phyloP scores from a whole-genome alignment of 2,329 filamentous ascomycete species.

The Ophiosphaerella korrae region DNA sequence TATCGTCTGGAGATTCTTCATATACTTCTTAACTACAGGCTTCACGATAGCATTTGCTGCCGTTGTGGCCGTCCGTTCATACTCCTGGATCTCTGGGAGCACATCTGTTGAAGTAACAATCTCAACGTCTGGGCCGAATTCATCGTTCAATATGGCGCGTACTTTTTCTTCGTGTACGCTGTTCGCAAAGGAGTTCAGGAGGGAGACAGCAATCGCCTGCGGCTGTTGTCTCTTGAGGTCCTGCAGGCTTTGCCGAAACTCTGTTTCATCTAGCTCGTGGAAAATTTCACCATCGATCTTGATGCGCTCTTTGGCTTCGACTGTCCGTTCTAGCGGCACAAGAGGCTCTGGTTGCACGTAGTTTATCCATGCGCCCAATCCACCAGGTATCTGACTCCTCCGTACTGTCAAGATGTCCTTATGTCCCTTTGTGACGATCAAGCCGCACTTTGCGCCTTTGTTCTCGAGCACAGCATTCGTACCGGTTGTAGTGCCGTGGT shows the following conservation, averaged over 20 bases:
- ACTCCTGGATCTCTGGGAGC: conserved; percentile 55
- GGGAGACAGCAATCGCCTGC: conserved; percentile 54
- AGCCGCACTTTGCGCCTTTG: conserved; percentile 55
- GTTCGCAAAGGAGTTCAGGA: conserved; percentile 56
- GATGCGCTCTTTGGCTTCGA: conserved; percentile 54
- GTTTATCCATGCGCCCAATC: conserved; percentile 57
- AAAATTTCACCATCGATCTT: conserved; percentile 51
- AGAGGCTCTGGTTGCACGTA: conserved; percentile 55
- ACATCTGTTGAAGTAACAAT: conserved; percentile 55
- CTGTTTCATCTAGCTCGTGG: conserved; percentile 46
- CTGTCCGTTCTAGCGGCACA: conserved; percentile 55
- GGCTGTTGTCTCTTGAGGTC: conserved; percentile 49
- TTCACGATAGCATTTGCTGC: conserved; percentile 57
- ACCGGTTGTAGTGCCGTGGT: conserved; percentile 57
- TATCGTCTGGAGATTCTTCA: conserved; percentile 48
- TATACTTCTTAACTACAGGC: conserved; percentile 54
- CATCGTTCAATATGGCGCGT: conserved; percentile 48
- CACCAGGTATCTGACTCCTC: conserved; percentile 58
- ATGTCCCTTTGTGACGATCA: conserved; percentile 56
- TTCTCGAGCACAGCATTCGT: conserved; percentile 58
- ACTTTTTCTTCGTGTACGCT: conserved; percentile 50
- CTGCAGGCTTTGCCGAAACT: conserved; percentile 47
- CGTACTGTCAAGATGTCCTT: conserved; percentile 56
- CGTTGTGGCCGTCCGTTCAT: conserved; percentile 56
- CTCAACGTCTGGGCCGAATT: conserved; percentile 51